phyloP scores from a whole-genome alignment of 2,329 filamentous ascomycete species.

The Pezicula carpinea region DNA sequence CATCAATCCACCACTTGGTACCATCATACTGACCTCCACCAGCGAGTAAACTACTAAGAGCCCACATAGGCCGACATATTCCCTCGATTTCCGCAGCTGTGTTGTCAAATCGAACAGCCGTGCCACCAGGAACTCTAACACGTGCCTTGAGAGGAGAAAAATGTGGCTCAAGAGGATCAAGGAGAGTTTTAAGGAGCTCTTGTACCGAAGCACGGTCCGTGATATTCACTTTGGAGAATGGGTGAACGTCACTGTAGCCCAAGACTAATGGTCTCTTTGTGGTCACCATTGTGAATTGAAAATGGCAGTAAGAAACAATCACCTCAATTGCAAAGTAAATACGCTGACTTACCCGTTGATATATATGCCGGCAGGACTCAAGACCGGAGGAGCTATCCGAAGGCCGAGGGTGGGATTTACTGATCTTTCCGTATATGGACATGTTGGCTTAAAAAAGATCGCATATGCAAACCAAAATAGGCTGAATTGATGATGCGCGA shows the following conservation, averaged over 20 bases:
- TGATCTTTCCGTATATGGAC: no score
- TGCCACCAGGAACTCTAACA: constrained; percentile 62
- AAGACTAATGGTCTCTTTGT: constrained; percentile 28
- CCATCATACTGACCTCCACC: constrained; percentile 62
- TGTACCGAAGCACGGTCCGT: constrained; percentile 52
- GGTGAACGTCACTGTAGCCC: constrained; percentile 49
- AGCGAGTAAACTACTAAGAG: constrained; percentile 63
- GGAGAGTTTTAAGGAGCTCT: constrained; percentile 54
- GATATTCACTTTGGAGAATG: constrained; percentile 49
- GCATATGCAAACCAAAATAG: no score
- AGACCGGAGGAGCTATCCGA: no score
- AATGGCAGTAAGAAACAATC: no score
- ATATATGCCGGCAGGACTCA: no score
- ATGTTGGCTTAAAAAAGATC: no score
- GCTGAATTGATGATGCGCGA: no score
- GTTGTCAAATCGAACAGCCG: constrained; percentile 73
- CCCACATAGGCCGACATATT: constrained; percentile 62
- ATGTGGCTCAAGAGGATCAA: constrained; percentile 67
- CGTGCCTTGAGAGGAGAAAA: constrained; percentile 64
- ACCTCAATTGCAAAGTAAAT: no score
- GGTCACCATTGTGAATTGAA: no score
- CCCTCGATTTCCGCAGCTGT: constrained; percentile 69
- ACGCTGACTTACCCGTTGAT: no score
- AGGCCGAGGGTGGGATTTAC: no score
- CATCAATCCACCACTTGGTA: constrained; percentile 63